These are phyloP conservation scores for Peziza echinospora DNA, from an alignment of 495 filamentous ascomycete species.

Conservation along the genomic window DNA sequence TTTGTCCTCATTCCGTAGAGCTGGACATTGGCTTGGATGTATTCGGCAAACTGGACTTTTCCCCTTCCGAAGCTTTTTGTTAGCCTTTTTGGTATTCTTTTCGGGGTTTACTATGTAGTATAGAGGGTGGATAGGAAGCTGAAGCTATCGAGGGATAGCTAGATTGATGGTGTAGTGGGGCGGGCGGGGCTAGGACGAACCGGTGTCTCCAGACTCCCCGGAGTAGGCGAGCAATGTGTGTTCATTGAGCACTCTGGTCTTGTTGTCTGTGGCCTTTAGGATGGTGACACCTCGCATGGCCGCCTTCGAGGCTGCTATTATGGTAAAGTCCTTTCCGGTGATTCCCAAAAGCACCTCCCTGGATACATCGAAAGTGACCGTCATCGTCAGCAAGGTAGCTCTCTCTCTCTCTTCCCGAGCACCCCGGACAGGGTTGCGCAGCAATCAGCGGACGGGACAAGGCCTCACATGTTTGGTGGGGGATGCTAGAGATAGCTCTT, in stretches of 20 bases:
- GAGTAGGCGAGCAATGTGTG: conserved; percentile 91
- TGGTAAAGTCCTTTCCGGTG: conserved; percentile 95
- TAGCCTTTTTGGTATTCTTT: background rate
- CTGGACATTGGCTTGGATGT: conserved; percentile 92
- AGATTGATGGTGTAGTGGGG: background rate
- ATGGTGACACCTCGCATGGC: conserved; percentile 92
- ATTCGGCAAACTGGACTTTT: conserved; percentile 95
- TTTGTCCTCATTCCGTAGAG: conserved; percentile 97
- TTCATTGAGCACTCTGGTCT: conserved; percentile 74
- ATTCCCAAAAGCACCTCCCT: conserved; percentile 98
- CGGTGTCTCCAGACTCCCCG: conserved; percentile 89
- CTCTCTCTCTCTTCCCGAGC: no score
- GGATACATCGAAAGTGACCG: conserved; percentile 5
- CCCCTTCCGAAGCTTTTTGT: background rate
- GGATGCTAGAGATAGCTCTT: no score
- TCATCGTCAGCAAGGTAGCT: conserved; percentile 1
- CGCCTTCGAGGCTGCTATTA: conserved; percentile 92
- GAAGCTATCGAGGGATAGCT: no score
- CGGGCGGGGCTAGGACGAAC: conserved; percentile 27
- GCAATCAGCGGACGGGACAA: no score
- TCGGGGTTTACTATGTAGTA: no score
- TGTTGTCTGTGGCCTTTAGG: conserved; percentile 90
- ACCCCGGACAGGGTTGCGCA: no score
- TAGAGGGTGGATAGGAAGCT: no score
- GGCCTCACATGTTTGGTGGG: no score